Percentiles rank a stretch among this genome's conserved stretches.
Conservation (phyloP, 495 filamentous ascomycete genomes). For the Acidiella bohemica region DNA sequence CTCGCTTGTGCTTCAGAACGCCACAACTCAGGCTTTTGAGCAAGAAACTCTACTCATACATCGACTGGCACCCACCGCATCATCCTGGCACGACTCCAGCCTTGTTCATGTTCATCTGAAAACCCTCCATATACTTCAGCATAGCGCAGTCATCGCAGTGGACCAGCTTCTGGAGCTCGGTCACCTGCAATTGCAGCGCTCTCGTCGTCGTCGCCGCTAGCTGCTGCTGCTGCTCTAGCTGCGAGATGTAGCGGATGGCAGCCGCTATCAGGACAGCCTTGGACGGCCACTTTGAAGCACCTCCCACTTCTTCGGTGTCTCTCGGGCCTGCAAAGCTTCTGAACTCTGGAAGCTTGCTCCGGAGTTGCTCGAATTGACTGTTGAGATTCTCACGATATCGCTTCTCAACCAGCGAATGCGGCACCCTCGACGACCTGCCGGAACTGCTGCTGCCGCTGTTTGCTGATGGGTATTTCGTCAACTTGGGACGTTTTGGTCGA, state of each 20-base stretch:
- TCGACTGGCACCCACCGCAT: too few relatives aligned
- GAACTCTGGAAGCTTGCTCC: conserved; percentile 1
- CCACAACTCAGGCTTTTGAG: too few relatives aligned
- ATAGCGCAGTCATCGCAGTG: conserved; percentile 5
- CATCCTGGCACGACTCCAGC: too few relatives aligned
- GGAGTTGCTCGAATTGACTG: conserved; percentile 1
- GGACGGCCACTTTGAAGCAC: conserved; percentile 3
- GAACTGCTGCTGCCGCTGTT: background rate
- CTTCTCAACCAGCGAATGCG: conserved; percentile 3
- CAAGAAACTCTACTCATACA: too few relatives aligned
- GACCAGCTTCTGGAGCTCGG: conserved; percentile 5
- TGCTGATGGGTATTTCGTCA: background rate
- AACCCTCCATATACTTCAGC: background rate
- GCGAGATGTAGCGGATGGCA: conserved; percentile 1
- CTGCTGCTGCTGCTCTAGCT: background rate
- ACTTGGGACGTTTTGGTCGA: too few relatives aligned
- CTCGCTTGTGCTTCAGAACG: too few relatives aligned
- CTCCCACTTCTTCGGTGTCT: conserved; percentile 2
- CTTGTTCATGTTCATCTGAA: background rate
- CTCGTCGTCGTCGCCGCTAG: background rate
- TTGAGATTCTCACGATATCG: conserved; percentile 8
- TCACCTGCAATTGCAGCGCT: conserved; percentile 1
- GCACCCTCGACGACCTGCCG: background rate
- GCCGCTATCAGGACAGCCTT: conserved; percentile 4
- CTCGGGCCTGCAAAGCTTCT: background rate